Base-by-base conservation (phyloP, 2,329 filamentous ascomycete genomes). In the Tolypocladium inflatum region DNA sequence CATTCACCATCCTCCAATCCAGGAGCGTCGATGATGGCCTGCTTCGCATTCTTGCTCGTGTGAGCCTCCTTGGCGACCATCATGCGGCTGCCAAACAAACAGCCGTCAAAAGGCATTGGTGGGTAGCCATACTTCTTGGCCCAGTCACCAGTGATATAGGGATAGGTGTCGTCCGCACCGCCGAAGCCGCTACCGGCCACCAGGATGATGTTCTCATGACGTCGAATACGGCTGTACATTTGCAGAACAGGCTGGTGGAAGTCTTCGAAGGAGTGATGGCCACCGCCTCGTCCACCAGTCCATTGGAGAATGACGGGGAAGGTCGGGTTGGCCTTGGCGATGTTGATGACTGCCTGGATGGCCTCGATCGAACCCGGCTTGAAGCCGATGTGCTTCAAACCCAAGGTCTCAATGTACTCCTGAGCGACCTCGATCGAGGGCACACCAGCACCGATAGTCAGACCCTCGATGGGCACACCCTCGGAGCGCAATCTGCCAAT, bases 241-340 rank as follows among this genome's bases (percentile, higher is more conserved):
- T 90, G 86, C 9, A 97, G 78, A 51, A 97, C 87, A 6, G 92
- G 92, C 68, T 92, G 87, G 73, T 96, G 92, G 81, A 97, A 96
- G 72, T 97, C 92, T 72, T 97, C 92, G 62, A 87, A 96, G 1
- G 91, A 96, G 77, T 97, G 92, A 73, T 96, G 92, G 58, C 92
- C 92, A 77, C 92, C 92, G 64, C 91, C 92, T 74, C 92, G 88
- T 45, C 92, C 92, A 70, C 92, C 92, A 60, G 92, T 97, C 92
- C 92, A 97, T 75, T 97, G 92, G 61, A 96, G 78, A 56, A 96
- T 85, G 56, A 96, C 84, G n/a, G 92, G 92, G 80, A 97, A 96
- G 35, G 84, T 87, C 2, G 92, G 91, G 71, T 96, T 94, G n/a
- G 90, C 90, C 75, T 90, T 94, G 63, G 92, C 91, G 67, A 97